Percentiles rank a stretch among this genome's conserved stretches.
These are phyloP conservation scores for Fusarium goolgardi DNA, from an alignment of 2,329 filamentous ascomycete species.

Conservation along the genomic window DNA sequence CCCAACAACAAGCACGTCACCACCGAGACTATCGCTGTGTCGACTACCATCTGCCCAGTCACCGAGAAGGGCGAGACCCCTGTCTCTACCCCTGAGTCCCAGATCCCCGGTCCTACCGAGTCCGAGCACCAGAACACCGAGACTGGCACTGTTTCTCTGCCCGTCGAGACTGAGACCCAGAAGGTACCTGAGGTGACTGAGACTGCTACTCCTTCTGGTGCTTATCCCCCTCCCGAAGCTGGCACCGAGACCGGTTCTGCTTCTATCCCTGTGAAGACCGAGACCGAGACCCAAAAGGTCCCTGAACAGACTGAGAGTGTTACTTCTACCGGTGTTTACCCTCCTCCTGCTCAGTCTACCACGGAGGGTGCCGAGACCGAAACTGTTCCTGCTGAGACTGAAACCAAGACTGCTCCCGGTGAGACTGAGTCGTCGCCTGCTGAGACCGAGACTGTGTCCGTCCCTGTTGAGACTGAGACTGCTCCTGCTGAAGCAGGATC, in stretches of 20 bases:
- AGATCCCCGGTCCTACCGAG: slow-evolving; percentile 12
- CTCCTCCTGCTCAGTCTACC: slow-evolving; percentile 4
- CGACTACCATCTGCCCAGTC: slow-evolving; percentile 42
- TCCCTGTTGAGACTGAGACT: not conserved
- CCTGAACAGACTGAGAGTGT: not conserved
- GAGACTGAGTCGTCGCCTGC: not conserved
- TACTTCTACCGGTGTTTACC: slow-evolving; percentile 3
- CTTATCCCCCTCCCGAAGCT: not conserved
- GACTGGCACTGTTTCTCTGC: slow-evolving; percentile 3
- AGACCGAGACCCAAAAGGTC: slow-evolving; percentile 12
- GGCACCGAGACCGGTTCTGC: slow-evolving; percentile 5
- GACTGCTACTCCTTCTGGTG: not conserved
- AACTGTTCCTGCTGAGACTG: not conserved
- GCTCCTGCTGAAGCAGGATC: not conserved
- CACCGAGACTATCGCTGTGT: slow-evolving; percentile 42
- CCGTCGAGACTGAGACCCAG: not conserved
- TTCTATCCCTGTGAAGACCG: slow-evolving; percentile 1
- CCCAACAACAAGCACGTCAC: slow-evolving; percentile 29
- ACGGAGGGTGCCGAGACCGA: not conserved
- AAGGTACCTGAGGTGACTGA: not conserved
- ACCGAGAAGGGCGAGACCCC: slow-evolving; percentile 34
- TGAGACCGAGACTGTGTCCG: not conserved
- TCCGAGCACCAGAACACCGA: slow-evolving; percentile 10
- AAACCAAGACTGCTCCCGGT: not conserved
- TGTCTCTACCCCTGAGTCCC: slow-evolving; percentile 7